phyloP scores from a whole-genome alignment of 441 rosid genomes.

The Erodium chrysanthum region DNA sequence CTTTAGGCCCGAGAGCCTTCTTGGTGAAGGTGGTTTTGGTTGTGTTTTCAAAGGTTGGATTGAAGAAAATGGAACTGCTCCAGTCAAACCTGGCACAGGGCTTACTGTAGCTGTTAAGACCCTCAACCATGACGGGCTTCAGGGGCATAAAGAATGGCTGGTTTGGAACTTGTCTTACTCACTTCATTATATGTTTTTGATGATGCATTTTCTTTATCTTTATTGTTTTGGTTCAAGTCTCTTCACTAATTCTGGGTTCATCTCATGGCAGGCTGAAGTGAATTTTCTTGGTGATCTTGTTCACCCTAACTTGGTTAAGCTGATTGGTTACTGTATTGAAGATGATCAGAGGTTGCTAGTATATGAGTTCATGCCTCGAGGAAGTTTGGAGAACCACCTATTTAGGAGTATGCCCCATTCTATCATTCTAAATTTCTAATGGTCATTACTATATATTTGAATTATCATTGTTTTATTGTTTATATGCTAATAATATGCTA shows the following conservation, averaged over 20 bases:
- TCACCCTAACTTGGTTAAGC: constrained; percentile 83
- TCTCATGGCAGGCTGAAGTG: constrained; percentile 55
- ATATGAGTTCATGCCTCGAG: constrained; percentile 27
- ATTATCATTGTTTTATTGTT: no score
- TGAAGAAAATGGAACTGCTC: constrained; percentile 96
- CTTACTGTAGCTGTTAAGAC: constrained; percentile 94
- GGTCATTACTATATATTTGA: no score
- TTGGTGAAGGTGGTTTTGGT: constrained; percentile 98
- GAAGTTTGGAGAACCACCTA: constrained; percentile 34
- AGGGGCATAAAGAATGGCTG: constrained; percentile 96
- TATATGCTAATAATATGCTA: neutral
- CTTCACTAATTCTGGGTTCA: no score
- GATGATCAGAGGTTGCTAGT: constrained; percentile 90
- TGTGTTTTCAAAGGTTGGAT: constrained; percentile 97
- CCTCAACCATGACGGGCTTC: constrained; percentile 87
- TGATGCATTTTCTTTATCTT: no score
- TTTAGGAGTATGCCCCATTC: constrained; percentile 54
- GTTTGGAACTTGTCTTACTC: constrained; percentile 30
- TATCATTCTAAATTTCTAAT: no score
- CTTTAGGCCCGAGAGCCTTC: constrained; percentile 92
- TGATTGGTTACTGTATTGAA: constrained; percentile 81
- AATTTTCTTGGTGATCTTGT: constrained; percentile 79
- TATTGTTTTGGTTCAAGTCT: no score
- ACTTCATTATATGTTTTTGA: no score
- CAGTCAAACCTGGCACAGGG: constrained; percentile 95